Base-by-base conservation (phyloP, 768 basidiomycete species). In the Tricholoma hemisulphureum region DNA sequence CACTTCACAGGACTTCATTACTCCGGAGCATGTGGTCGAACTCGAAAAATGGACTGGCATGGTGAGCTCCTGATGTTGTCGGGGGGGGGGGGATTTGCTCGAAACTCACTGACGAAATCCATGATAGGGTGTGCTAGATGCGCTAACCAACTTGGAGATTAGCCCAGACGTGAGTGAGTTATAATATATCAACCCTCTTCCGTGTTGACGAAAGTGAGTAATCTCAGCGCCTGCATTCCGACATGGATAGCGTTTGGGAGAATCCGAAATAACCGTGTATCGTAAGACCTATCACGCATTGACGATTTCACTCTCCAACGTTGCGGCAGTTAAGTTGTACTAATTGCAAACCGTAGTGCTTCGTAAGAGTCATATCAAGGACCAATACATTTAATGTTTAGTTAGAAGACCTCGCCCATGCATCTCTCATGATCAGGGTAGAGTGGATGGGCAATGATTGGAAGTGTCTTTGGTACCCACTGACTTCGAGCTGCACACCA, bases 1-100 rank as follows among this genome's bases (percentile, higher is more conserved):
- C 49, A 78, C 76, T 39, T 87, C 88, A 24, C 80, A 77, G 61
- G 88, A 82, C 59, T 91, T 93, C 65, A 92, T 93, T 65, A 84
- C 83, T 3, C 91, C 91, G 5, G 75, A 83, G 35, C 74, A 82
- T 54, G 89, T 91, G 26, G 70, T 69, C 8, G 75, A 75, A 55
- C 65, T 86, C 10, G 89, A 93, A 67, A 71, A 74, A 21, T 88
- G 86, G 87, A 77, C 81, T 49, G 81, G 83, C 20, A 68, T 75
- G 69, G 81, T 79, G 59, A 55, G 73, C 52, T 13, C 26, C 11
- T 53, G 48, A 23, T 55, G 54, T 32, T 18, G 23, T 13, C 8
- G 6, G 46, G 29, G 10, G 1, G 3, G 26, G 46, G 29, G 10
- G 1, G 3, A n/a, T 9, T 29, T n/a, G 29, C 59, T 31, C 49